Evolutionary conservation across 495 filamentous ascomycete genomes (phyloP).

Genomic region (Neurospora intermedia): DNA sequence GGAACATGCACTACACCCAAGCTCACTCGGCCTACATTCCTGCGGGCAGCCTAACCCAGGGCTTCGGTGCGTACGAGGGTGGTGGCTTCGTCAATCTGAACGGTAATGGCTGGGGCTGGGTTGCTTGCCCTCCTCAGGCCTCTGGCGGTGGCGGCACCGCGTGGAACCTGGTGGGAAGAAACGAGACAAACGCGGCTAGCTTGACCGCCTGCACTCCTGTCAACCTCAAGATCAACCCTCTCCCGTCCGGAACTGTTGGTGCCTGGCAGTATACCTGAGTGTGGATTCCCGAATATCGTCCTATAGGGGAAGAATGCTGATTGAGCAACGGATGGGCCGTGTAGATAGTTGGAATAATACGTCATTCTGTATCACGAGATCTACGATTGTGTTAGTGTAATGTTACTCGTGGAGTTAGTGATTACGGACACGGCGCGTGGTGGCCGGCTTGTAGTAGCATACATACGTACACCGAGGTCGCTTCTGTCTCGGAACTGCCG

Average conservation of each 20-base stretch:
- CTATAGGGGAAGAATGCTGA: not conserved
- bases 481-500: not conserved
- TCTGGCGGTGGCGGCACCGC: slow-evolving; percentile 13
- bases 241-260: slow-evolving; percentile 7
- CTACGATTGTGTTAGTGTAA: not conserved
- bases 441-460: not conserved
- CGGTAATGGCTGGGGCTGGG: slow-evolving; percentile 26
- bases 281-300: not conserved
- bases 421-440: not conserved
- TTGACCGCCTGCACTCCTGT: slow-evolving; percentile 15
- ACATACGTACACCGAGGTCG: not conserved
- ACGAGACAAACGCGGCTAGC: slow-evolving; percentile 17
- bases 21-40: slow-evolving; percentile 51
- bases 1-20: slow-evolving; percentile 47
- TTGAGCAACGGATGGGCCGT: not conserved
- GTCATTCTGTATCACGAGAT: not conserved
- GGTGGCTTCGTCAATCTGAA: slow-evolving; percentile 27
- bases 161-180: slow-evolving; percentile 23
- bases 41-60: slow-evolving; percentile 34
- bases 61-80: slow-evolving; percentile 26
- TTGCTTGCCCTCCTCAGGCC: slow-evolving; percentile 21
- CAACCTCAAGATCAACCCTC: slow-evolving; percentile 20
- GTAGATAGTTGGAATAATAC: not conserved
- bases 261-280: slow-evolving; percentile 27
- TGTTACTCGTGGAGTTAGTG: not conserved